phyloP scores from a whole-genome alignment of 73 alveolate species.

The Breviolum minutum region DNA sequence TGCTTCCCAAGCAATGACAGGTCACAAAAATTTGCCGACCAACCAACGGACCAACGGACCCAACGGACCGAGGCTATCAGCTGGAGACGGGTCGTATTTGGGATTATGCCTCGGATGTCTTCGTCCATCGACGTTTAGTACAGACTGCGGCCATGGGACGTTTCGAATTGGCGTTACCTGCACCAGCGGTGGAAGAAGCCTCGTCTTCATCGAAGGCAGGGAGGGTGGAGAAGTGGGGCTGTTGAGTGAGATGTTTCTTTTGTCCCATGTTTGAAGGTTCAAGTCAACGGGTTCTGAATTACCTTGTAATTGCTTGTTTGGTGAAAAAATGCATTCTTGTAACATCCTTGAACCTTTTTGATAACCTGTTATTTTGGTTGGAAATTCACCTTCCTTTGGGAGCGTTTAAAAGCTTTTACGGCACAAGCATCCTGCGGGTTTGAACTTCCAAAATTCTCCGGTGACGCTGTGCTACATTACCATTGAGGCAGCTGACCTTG shows the following conservation, averaged over 20 bases:
- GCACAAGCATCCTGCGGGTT: background rate
- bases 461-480: too few species aligned
- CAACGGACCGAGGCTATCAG: background rate
- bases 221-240: background rate
- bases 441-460: background rate
- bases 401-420: background rate
- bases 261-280: background rate
- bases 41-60: background rate
- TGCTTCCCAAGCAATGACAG: background rate
- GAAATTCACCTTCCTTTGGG: background rate
- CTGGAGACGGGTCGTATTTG: conserved; percentile 75
- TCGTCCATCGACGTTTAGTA: conserved; percentile 76
- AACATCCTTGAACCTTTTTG: background rate
- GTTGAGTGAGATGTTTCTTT: background rate
- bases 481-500: too few species aligned
- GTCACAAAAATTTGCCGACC: background rate
- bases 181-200: conserved; percentile 2
- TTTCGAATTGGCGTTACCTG: conserved; percentile 51
- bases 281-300: background rate
- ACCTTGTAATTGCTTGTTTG: background rate
- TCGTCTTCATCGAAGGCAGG: background rate
- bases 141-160: background rate
- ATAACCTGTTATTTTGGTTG: background rate
- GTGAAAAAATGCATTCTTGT: too few species aligned
- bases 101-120: conserved; percentile 74